Evolutionary conservation across 2,329 filamentous ascomycete genomes (phyloP).

Genomic region (Sporothrix protearum): DNA sequence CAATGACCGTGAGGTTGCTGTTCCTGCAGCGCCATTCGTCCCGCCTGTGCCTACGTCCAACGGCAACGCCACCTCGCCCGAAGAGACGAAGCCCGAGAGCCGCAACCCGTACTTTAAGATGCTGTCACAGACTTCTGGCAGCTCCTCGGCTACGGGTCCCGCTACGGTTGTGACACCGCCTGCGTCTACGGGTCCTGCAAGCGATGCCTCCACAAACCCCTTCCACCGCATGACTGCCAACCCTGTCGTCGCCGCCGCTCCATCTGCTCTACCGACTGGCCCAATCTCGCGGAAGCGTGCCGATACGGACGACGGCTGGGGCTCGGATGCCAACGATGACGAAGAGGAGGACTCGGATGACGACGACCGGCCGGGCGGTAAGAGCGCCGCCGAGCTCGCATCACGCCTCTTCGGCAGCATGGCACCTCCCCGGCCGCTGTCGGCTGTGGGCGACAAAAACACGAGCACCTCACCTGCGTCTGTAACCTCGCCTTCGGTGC

Average conservation of each 20-base stretch:
- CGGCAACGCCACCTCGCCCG: conserved; percentile 53
- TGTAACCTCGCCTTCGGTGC: conserved; percentile 40
- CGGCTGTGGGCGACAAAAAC: conserved; percentile 70
- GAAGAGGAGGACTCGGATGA: conserved; percentile 68
- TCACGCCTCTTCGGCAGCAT: conserved; percentile 96
- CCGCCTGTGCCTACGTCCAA: conserved; percentile 34
- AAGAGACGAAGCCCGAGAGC: conserved; percentile 63
- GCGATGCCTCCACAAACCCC: conserved; percentile 80
- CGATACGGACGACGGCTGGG: conserved; percentile 72
- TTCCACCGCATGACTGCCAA: conserved; percentile 84
- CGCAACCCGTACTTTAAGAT: conserved; percentile 95
- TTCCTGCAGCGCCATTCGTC: conserved; percentile 42
- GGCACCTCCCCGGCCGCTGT: conserved; percentile 85
- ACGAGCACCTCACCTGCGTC: conserved; percentile 38
- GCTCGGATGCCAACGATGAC: conserved; percentile 63
- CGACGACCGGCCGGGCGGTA: conserved; percentile 74
- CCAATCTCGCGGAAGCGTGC: conserved; percentile 53
- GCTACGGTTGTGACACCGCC: conserved; percentile 28
- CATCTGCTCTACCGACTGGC: conserved; percentile 49
- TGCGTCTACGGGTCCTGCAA: conserved; percentile 40
- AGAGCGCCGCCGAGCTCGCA: conserved; percentile 84
- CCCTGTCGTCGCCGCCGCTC: conserved; percentile 41
- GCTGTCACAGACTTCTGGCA: conserved; percentile 66
- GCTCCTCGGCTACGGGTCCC: conserved; percentile 41
- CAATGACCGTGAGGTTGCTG: conserved; percentile 53